Percentiles rank a stretch among this genome's conserved stretches.
These are phyloP conservation scores for Camellia japonica DNA, from an alignment of 148 eudicot genomes.

Conservation along the genomic window DNA sequence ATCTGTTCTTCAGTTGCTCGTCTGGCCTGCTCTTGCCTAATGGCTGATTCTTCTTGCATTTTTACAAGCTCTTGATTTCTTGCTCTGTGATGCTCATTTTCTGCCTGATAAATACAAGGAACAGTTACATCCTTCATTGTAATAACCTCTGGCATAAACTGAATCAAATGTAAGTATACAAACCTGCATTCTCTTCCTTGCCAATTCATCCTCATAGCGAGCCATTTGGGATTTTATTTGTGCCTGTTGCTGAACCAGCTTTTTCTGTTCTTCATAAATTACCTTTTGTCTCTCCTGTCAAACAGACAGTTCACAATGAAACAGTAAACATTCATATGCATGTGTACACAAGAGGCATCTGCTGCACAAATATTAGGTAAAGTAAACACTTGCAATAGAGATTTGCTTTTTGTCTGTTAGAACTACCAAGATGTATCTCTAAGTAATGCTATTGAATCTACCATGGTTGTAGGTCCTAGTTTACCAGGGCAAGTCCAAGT, in stretches of 20 bases:
- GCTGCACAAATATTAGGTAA: neutral
- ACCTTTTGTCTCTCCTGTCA: constrained; percentile 82
- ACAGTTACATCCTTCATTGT: neutral
- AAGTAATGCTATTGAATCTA: neutral
- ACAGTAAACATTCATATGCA: neutral
- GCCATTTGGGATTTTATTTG: constrained; percentile 80
- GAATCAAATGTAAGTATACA: constrained; percentile 7
- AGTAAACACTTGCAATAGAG: constrained; percentile 1
- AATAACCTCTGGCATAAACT: neutral
- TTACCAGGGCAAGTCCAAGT: neutral
- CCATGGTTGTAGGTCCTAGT: neutral
- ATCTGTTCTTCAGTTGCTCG: constrained; percentile 88
- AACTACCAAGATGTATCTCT: neutral
- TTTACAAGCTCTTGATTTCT: constrained; percentile 85
- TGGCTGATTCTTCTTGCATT: constrained; percentile 80
- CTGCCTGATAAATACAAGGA: constrained; percentile 41
- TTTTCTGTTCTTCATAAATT: constrained; percentile 76
- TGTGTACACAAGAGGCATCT: neutral
- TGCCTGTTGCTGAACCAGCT: constrained; percentile 67
- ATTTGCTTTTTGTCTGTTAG: neutral
- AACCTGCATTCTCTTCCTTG: constrained; percentile 78
- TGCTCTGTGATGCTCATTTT: constrained; percentile 66
- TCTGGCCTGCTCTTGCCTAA: constrained; percentile 67
- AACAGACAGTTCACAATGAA: neutral
- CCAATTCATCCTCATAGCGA: constrained; percentile 78